These are phyloP conservation scores for Tremellales sp. DNA, from an alignment of 1,284 basidiomycete species.

Conservation along the genomic window DNA sequence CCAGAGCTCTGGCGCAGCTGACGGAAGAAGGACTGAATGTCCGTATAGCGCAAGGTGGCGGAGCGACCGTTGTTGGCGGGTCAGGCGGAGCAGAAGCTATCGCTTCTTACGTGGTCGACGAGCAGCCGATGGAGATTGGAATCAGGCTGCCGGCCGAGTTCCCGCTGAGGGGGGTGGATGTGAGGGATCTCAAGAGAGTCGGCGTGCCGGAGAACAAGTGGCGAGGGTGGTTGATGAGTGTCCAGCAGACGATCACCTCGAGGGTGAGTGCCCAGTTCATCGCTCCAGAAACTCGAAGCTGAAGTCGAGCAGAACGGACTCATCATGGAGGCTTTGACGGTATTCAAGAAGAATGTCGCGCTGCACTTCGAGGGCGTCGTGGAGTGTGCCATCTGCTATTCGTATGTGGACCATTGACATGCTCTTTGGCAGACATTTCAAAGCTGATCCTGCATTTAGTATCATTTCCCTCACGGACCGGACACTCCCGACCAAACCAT, in stretches of 20 bases:
- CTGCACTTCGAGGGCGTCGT: conserved; percentile 90
- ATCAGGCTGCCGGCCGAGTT: conserved; percentile 85
- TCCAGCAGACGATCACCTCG: conserved; percentile 85
- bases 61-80: conserved; percentile 63
- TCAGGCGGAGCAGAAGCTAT: conserved; percentile 45
- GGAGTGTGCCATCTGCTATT: conserved; percentile 92
- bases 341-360: conserved; percentile 92
- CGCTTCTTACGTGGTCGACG: conserved; percentile 77
- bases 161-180: conserved; percentile 84
- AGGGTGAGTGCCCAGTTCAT: conserved; percentile 56
- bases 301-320: conserved; percentile 67
- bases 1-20: conserved; percentile 61
- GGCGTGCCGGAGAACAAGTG: conserved; percentile 88
- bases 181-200: conserved; percentile 76
- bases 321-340: conserved; percentile 81
- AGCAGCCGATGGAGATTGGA: conserved; percentile 87
- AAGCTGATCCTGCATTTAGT: conserved; percentile 52
- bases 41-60: conserved; percentile 64
- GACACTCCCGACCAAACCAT: conserved; percentile 83
- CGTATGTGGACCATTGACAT: conserved; percentile 55
- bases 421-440: conserved; percentile 1
- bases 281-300: not conserved
- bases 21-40: conserved; percentile 77
- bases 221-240: conserved; percentile 89
- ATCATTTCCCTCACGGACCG: conserved; percentile 91